Conservation (phyloP, 1,139 yeast species). For the Trichomonascaceae sp. region DNA sequence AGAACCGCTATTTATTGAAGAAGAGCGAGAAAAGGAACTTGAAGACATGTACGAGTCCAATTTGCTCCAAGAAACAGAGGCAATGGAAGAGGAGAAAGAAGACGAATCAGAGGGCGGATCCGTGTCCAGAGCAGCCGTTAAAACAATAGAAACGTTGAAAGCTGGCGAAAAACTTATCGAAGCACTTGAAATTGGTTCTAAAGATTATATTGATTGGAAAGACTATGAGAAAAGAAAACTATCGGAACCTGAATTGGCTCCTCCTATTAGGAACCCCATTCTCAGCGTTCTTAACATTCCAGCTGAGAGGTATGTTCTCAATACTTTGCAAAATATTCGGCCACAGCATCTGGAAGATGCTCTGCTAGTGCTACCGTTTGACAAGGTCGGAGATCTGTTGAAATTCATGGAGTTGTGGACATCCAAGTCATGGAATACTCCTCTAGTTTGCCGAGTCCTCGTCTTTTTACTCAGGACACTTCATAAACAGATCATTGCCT, state of each 20-base stretch:
- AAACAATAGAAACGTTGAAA: conserved; percentile 84
- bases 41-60: conserved; percentile 85
- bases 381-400: conserved; percentile 66
- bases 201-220: conserved; percentile 58
- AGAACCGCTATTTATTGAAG: conserved; percentile 91
- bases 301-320: conserved; percentile 76
- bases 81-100: conserved; percentile 14
- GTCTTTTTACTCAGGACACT: conserved; percentile 68
- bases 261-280: conserved; percentile 64
- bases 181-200: conserved; percentile 77
- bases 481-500: conserved; percentile 56
- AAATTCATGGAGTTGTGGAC: conserved; percentile 76
- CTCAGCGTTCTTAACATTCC: conserved; percentile 61
- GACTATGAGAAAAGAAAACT: conserved; percentile 39
- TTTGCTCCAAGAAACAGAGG: conserved; percentile 43
- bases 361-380: conserved; percentile 80
- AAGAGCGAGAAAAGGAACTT: conserved; percentile 91
- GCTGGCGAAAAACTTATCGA: conserved; percentile 94
- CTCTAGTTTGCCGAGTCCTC: conserved; percentile 66
- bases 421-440: conserved; percentile 43
- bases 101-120: conserved; percentile 29
- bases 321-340: conserved; percentile 59
- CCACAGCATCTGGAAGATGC: conserved; percentile 92
- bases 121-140: conserved; percentile 63
- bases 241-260: conserved; percentile 44